phyloP scores from a whole-genome alignment of 176 grass and related monocot genomes.

The Alloteropsis semialata region DNA sequence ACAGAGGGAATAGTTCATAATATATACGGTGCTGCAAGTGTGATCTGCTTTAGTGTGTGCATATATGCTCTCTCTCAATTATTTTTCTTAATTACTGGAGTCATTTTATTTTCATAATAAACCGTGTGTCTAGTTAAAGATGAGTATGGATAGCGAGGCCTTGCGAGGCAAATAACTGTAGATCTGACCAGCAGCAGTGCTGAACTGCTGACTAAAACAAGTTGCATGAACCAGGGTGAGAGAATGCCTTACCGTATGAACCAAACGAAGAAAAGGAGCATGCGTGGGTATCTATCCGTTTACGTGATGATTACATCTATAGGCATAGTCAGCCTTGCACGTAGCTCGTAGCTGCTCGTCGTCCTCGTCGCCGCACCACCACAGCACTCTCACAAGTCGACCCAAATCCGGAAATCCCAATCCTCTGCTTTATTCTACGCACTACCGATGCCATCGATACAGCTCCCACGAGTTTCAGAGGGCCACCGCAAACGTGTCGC shows the following conservation, averaged over 20 bases:
- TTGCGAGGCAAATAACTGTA: background rate
- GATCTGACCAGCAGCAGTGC: background rate
- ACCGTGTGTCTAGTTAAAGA: background rate
- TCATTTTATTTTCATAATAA: too few relatives aligned
- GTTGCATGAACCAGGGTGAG: too few relatives aligned
- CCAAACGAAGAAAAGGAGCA: background rate
- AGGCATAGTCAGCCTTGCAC: background rate
- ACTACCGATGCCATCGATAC: background rate
- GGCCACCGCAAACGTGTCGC: slow-evolving; percentile 34
- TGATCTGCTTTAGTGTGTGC: too few relatives aligned
- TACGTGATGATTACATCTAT: too few relatives aligned
- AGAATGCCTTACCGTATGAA: background rate
- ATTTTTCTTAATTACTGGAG: too few relatives aligned
- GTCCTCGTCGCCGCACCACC: background rate
- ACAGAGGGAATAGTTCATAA: too few relatives aligned
- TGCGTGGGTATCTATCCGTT: background rate
- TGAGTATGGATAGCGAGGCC: background rate
- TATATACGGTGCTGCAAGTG: too few relatives aligned
- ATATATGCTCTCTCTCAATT: too few relatives aligned
- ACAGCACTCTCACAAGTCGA: too few relatives aligned
- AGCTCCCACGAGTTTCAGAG: background rate
- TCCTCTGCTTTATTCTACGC: background rate
- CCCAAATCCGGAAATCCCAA: too few relatives aligned
- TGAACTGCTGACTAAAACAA: background rate
- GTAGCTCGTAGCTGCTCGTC: background rate